Base-by-base conservation (phyloP, 2,329 filamentous ascomycete species). In the Elsinoe australis region DNA sequence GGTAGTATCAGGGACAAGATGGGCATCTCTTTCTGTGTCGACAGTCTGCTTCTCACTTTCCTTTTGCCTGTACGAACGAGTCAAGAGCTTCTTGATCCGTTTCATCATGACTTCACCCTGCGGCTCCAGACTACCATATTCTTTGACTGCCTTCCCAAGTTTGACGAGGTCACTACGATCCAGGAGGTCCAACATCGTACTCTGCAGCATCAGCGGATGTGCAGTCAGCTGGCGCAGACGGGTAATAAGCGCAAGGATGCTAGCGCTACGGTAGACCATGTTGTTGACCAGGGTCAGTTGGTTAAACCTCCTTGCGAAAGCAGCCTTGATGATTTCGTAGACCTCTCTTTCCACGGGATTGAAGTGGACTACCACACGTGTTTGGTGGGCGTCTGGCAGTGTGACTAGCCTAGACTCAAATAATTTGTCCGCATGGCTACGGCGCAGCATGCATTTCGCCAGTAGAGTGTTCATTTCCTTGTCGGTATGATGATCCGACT, bases 401-500 rank as follows among this genome's bases (percentile, higher is more conserved):
- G 69, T 72, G 12, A 81, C 58, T 1, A 82, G 71, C 0, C 75
- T 72, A 0, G 68, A 62, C 1, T 70, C 67, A 51, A 81, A 75
- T 12, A 81, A 64, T 0, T 60, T 68, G 47, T 77, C 74, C 1
- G 61, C 60, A 58, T 80, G 75, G 0, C 76, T 79, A 4, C 76
- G 67, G 4, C 77, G 67, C 12, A 76, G 67, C 71, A 80, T 75
- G 47, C 76, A 70, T 50, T 62, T 66, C 1, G 59, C 56, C 0
- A 72, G 24, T 9, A 48, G 5, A 8, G 2, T n/a, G 8, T 48
- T 38, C 5, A 48, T 14, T 2, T 28, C 22, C 8, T 18, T 12
- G 10, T 17, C 29, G 15, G 19, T 26, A 6, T 39, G 14, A 4
- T 48, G 32, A 24, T 21, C 19, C 5, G 31, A 4, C 14, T 31